Base-by-base conservation (phyloP, 306 rosid species). In the Carpinus fangiana region DNA sequence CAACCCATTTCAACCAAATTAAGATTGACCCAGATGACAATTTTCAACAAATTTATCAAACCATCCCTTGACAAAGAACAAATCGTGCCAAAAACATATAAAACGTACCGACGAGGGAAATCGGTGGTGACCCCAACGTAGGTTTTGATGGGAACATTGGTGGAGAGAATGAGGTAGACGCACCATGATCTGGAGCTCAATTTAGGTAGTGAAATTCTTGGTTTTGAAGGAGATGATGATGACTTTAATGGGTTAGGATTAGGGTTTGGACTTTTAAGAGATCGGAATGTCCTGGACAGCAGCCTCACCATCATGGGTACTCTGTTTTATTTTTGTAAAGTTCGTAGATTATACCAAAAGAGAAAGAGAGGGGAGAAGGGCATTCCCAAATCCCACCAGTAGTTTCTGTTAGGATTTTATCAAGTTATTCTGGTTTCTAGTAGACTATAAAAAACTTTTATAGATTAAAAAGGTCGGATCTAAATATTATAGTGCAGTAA, bases 91-190 rank as follows among this genome's bases (percentile, higher is more conserved):
- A 9, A 48, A 8, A 20, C 20, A 57, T 4, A 48, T 60, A 55
- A 26, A 70, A 67, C 79, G 53, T 88, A 93, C 98, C 96, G 97
- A 81, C 96, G 93, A 82, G 88, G 66, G 87, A 93, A 92, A 84
- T 90, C 80, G 61, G 86, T 89, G 73, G 98, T 89, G 87, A 89
- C 91, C 8, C 97, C 98, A 52, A 90, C 94, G 74, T 94, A 94
- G 80, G 98, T 90, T 82, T 94, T 94, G 90, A 90, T 85, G 13
- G 97, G 96, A 75, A 62, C 56, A 71, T 84, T 88, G 72, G 96
- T 89, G 83, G 98, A 88, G 80, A 94, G 85, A 78, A 94, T 88
- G 70, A 93, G 94, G 86, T 93, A 93, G 5, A 85, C 98, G 64
- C 74, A 86, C 97, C 96, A 93, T 18, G 90, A 45, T 36, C 78